Base-by-base conservation (phyloP, 108 stramenopile species). In the Schizochytrium sp. region DNA sequence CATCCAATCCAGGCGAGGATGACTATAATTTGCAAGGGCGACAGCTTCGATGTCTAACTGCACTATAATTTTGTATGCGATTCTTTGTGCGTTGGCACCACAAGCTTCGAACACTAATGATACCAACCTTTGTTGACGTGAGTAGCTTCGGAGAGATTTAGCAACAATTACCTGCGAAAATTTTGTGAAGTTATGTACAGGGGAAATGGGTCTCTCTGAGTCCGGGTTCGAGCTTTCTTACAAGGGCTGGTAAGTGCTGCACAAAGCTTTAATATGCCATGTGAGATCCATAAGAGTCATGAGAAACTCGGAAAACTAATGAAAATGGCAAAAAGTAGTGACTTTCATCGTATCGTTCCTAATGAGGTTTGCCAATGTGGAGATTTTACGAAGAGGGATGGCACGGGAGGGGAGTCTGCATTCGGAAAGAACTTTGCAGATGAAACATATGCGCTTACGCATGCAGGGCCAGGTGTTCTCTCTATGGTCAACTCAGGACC, bases 371-470 rank as follows among this genome's bases (percentile, higher is more conserved):
- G 93, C 72, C 96, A 96, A 89, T 95, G 93, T 44, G 96, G 96
- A 4, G 96, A 97, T 89, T 95, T 94, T 88, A 97, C 96, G 0
- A 90, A 91, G 42, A 92, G 91, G 28, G 92, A 97, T 92, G 96
- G 96, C 41, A 96, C 95, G 15, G 96, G 96, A n/a, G 96, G 96
- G 3, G 91, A 91, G 89, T 94, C 93, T 8, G 95, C 95, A 72
- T 97, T 95, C 92, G 90, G 91, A 8, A 72, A 0, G 55, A 53
- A 55, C 28, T 98, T 99, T 90, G 96, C 97, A 55, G 99, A 98
- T 89, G 97, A 97, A 90, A 96, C 98, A 89, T 98, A 98, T 93
- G 88, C 92, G 53, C 92, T 99, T 13, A 97, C 5, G 3, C 89
- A 89, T 56, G 58, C 50, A 10, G 73, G 72, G 4, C 44, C 72